Evolutionary conservation across 805 yeast genomes (phyloP).

Genomic region (Grigorovia yakushimaensis): DNA sequence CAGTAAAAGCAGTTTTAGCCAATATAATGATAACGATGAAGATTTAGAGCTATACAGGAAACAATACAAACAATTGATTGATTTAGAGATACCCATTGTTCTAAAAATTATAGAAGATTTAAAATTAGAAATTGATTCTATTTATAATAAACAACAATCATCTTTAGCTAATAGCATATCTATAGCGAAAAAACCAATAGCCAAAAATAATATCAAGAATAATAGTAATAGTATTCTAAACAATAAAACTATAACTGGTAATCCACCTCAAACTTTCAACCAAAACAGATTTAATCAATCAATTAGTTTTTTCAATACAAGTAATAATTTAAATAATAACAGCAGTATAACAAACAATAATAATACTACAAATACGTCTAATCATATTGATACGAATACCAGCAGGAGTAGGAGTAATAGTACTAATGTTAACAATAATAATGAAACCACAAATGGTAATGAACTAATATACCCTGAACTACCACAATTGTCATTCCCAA

Average conservation of each 20-base stretch:
- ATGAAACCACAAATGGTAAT: background rate
- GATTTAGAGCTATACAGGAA: slow-evolving; percentile 10
- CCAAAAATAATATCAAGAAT: slow-evolving; percentile 2
- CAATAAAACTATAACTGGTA: background rate
- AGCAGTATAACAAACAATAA: background rate
- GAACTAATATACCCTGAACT: slow-evolving; percentile 19
- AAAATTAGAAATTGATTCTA: slow-evolving; percentile 14
- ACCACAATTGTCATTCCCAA: slow-evolving; percentile 17
- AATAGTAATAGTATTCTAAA: background rate
- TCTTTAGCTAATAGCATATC: slow-evolving; percentile 24
- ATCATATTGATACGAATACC: background rate
- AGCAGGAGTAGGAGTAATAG: background rate
- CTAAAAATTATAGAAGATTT: slow-evolving; percentile 23
- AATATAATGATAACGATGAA: background rate
- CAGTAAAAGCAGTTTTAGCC: background rate
- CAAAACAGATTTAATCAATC: slow-evolving; percentile 22
- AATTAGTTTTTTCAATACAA: slow-evolving; percentile 9
- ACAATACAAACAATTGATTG: slow-evolving; percentile 20
- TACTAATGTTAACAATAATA: background rate
- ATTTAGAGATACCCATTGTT: slow-evolving; percentile 27
- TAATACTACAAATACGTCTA: background rate
- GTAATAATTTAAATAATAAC: background rate
- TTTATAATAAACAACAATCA: slow-evolving; percentile 14
- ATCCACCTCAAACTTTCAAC: slow-evolving; percentile 22
- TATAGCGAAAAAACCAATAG: slow-evolving; percentile 1